Evolutionary conservation across 768 basidiomycete genomes (phyloP), one percentile per base, ranked within the genome.

Genomic region (Naganishia vaughanmartiniae): DNA sequence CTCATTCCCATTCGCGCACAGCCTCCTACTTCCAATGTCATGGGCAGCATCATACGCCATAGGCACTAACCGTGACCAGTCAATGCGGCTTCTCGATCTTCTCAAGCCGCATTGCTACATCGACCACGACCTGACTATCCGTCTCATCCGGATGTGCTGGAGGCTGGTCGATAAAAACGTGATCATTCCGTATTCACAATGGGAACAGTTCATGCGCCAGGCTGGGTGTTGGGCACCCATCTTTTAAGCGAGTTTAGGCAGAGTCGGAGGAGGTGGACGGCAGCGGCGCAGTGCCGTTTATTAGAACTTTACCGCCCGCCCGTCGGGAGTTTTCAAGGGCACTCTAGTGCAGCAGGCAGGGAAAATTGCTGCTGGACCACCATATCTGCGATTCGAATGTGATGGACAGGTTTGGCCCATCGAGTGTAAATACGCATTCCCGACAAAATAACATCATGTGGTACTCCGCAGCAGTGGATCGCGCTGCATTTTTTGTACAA

Each of bases 51-150:
- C 45, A 9, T 70, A 58, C 69, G 57, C 57, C 0, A 24, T 46
- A 15, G 56, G 39, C 28, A 10, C 14, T 3, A 48, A 70, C 46
- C 57, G 69, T 4, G 28, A 31, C 4, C 42, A 57, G 65, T 51
- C 57, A 1, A 63, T 31, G 34, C 19, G 45, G 1, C 56, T 70
- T 30, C 46, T 70, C 56, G 56, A 48, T 26, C 46, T 65, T 9
- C n/a, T 70, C 24, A 48, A 54, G 24, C 69, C 69, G 11, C 46
- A 46, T 21, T 63, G 56, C 45, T 57, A 70, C 42, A 57, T 70
- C 55, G 69, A 70, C 58, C 51, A 70, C 51, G 69, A 45, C 21
- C 42, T 70, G 12, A 70, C 58, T 31, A 65, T 57, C 53, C 69
- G 69, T 5, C 19, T 70, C 46, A 65, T 70, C 30, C 26, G 34